These are phyloP conservation scores for Triangularia verruculosa DNA, from an alignment of 2,329 filamentous ascomycete genomes.

Conservation along the genomic window DNA sequence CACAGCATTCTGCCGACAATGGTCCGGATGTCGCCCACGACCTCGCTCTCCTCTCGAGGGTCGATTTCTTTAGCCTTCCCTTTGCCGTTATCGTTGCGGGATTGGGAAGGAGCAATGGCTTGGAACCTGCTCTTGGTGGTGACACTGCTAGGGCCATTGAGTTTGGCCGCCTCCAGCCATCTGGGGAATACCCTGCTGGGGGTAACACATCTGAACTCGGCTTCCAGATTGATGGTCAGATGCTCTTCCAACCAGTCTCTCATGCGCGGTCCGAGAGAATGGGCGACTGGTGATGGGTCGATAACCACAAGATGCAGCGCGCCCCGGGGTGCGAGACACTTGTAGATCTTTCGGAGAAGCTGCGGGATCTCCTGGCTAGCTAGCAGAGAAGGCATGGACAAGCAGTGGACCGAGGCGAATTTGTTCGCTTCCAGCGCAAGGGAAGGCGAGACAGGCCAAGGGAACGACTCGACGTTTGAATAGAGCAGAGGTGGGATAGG, in stretches of 20 bases:
- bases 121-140: constrained; percentile 49
- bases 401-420: constrained; percentile 45
- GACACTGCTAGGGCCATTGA: constrained; percentile 47
- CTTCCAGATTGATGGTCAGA: constrained; percentile 57
- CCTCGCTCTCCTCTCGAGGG: constrained; percentile 31
- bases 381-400: constrained; percentile 56
- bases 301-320: constrained; percentile 59
- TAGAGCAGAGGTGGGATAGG: constrained; percentile 39
- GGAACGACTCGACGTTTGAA: constrained; percentile 39
- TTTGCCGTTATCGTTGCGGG: constrained; percentile 20
- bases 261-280: constrained; percentile 56
- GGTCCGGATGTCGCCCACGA: constrained; percentile 48
- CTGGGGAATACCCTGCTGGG: constrained; percentile 57
- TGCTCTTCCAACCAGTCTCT: constrained; percentile 61
- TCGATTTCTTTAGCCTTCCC: constrained; percentile 13
- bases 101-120: constrained; percentile 36
- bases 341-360: constrained; percentile 55
- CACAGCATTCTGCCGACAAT: constrained; percentile 56
- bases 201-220: constrained; percentile 56
- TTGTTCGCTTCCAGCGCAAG: background rate
- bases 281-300: constrained; percentile 57
- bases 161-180: constrained; percentile 56
- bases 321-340: constrained; percentile 53
- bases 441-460: background rate
- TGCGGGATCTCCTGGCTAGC: constrained; percentile 54